Evolutionary conservation across 2,329 filamentous ascomycete species (phyloP).

Genomic region (Pseudocercospora macadamiae): DNA sequence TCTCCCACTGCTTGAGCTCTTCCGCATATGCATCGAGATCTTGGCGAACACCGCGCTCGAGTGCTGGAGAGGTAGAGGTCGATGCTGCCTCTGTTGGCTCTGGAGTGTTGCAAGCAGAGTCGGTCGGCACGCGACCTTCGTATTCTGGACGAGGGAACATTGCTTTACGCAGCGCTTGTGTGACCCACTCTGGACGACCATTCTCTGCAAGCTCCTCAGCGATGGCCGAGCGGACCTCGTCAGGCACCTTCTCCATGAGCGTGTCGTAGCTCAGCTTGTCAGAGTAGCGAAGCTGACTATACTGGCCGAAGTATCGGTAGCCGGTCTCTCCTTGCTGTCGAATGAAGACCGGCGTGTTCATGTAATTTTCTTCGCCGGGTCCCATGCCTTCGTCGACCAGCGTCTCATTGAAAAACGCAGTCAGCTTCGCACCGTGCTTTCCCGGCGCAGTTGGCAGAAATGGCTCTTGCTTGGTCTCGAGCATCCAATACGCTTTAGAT

Average conservation of each 20-base stretch:
- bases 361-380: slow-evolving; percentile 33
- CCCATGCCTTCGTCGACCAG: slow-evolving; percentile 31
- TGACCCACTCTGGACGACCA: slow-evolving; percentile 47
- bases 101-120: slow-evolving; percentile 20
- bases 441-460: slow-evolving; percentile 46
- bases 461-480: slow-evolving; percentile 44
- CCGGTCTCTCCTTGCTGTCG: slow-evolving; percentile 21
- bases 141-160: slow-evolving; percentile 49
- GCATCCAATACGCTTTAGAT: slow-evolving; percentile 46
- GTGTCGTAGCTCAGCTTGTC: slow-evolving; percentile 50
- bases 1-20: slow-evolving; percentile 45
- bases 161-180: slow-evolving; percentile 43
- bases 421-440: slow-evolving; percentile 51
- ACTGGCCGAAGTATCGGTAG: slow-evolving; percentile 52
- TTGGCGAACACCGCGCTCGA: slow-evolving; percentile 33
- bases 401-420: slow-evolving; percentile 48
- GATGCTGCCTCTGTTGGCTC: slow-evolving; percentile 13
- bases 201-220: slow-evolving; percentile 42
- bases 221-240: slow-evolving; percentile 41
- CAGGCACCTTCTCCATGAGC: slow-evolving; percentile 42
- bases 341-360: slow-evolving; percentile 49
- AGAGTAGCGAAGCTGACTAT: slow-evolving; percentile 48
- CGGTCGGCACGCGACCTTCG: slow-evolving; percentile 38
- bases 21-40: slow-evolving; percentile 41
- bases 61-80: neutral